Percentiles rank a stretch among this genome's conserved stretches.
phyloP scores from a whole-genome alignment of 352 stramenopile species.

The Phytophthora palmivora region DNA sequence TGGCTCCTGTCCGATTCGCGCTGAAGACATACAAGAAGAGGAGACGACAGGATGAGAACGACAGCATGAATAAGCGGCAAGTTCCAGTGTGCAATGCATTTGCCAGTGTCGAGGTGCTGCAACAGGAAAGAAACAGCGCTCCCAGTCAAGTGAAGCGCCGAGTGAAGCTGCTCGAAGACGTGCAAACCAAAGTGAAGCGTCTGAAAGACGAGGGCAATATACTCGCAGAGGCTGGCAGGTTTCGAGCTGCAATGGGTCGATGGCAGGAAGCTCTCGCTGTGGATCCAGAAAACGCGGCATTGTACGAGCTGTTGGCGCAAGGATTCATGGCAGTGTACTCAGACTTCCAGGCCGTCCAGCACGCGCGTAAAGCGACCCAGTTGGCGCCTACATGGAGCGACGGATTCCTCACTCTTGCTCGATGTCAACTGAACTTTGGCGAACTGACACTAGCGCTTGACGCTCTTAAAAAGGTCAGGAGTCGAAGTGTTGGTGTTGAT shows the following conservation, averaged over 20 bases:
- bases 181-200: conserved; percentile 54
- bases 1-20: conserved; percentile 38
- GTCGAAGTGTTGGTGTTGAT: not conserved
- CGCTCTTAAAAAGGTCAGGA: conserved; percentile 56
- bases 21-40: conserved; percentile 44
- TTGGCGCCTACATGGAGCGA: conserved; percentile 69
- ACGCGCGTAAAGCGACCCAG: conserved; percentile 60
- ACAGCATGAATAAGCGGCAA: not conserved
- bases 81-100: conserved; percentile 8
- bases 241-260: conserved; percentile 65
- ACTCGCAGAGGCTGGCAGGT: conserved; percentile 72
- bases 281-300: conserved; percentile 49
- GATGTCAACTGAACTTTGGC: conserved; percentile 82
- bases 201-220: conserved; percentile 82
- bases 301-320: conserved; percentile 80
- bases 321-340: conserved; percentile 72
- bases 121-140: conserved; percentile 1
- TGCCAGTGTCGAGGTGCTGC: conserved; percentile 7
- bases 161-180: conserved; percentile 66
- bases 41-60: conserved; percentile 16
- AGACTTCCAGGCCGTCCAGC: conserved; percentile 82
- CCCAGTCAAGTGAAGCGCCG: conserved; percentile 13
- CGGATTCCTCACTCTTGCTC: conserved; percentile 69
- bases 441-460: conserved; percentile 69
- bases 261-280: conserved; percentile 69